Percentiles rank a stretch among this genome's conserved stretches.
phyloP scores from a whole-genome alignment of 345 rosid genomes.

The Sonneratia caseolaris region DNA sequence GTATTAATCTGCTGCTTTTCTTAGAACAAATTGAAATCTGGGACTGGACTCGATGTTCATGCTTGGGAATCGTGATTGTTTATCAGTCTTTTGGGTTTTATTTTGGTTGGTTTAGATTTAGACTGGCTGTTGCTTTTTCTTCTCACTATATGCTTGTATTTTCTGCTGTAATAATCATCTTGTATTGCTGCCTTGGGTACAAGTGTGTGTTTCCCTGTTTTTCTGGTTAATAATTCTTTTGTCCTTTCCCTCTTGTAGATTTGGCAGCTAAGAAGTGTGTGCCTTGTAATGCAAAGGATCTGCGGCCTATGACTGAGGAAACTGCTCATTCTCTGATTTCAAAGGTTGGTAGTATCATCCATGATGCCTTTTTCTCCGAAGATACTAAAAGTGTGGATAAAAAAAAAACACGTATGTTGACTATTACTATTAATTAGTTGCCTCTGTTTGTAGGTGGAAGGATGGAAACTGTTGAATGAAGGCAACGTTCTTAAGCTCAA shows the following conservation, averaged over 20 bases:
- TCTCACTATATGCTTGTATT: background rate
- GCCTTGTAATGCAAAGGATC: constrained; percentile 77
- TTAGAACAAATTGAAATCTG: background rate
- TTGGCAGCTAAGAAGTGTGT: constrained; percentile 69
- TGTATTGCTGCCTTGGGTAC: background rate
- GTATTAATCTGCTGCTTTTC: constrained; percentile 8
- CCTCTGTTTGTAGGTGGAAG: constrained; percentile 38
- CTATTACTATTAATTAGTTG: constrained; percentile 3
- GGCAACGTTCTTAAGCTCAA: constrained; percentile 58
- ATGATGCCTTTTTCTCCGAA: background rate
- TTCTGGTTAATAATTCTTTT: background rate
- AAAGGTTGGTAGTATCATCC: constrained; percentile 35
- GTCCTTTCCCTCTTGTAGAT: constrained; percentile 28
- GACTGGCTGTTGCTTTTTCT: background rate
- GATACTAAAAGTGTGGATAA: background rate
- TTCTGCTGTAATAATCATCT: background rate
- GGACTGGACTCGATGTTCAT: background rate
- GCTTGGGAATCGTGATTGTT: background rate
- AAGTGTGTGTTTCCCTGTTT: background rate
- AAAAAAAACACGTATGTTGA: background rate
- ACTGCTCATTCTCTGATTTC: constrained; percentile 46
- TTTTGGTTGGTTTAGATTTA: background rate
- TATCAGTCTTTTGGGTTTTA: background rate
- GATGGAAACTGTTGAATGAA: constrained; percentile 75
- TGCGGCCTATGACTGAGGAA: constrained; percentile 72